phyloP scores from a whole-genome alignment of 306 rosid genomes.

The Calophaca sinica region DNA sequence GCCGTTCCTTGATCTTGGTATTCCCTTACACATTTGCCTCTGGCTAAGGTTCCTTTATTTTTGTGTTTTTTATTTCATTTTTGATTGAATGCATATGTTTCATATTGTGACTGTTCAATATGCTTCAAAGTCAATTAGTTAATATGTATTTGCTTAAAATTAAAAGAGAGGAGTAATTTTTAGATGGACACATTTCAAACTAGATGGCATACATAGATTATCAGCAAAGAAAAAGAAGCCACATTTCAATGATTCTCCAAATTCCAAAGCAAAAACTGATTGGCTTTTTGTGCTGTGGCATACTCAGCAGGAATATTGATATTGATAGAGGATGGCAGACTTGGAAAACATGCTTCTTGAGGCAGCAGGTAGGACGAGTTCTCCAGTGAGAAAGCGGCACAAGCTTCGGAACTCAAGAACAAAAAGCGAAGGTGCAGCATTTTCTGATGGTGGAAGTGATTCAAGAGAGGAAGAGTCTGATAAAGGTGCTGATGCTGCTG shows the following conservation, averaged over 20 bases:
- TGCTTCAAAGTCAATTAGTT: background rate
- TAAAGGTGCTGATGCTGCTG: slow-evolving; percentile 33
- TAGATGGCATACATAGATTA: background rate
- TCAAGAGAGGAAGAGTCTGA: slow-evolving; percentile 58
- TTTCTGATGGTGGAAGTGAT: slow-evolving; percentile 52
- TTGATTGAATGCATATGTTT: slow-evolving; percentile 8
- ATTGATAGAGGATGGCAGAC: slow-evolving; percentile 56
- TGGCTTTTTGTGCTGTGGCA: background rate
- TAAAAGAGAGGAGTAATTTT: background rate
- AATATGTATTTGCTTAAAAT: too few species aligned
- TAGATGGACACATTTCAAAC: background rate
- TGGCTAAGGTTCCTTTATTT: slow-evolving; percentile 40
- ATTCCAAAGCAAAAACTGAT: slow-evolving; percentile 9
- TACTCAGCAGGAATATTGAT: background rate
- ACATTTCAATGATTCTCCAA: background rate
- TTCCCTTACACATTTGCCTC: slow-evolving; percentile 31
- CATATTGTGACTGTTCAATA: background rate
- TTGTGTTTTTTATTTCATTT: background rate
- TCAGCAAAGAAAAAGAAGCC: background rate
- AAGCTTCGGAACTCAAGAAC: slow-evolving; percentile 42
- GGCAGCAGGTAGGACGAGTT: slow-evolving; percentile 71
- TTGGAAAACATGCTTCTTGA: slow-evolving; percentile 75
- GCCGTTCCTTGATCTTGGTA: slow-evolving; percentile 7
- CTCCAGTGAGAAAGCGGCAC: slow-evolving; percentile 45
- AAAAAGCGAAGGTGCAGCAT: slow-evolving; percentile 43